Base-by-base conservation (phyloP, 2,329 filamentous ascomycete genomes). In the Calonectria honghensis region DNA sequence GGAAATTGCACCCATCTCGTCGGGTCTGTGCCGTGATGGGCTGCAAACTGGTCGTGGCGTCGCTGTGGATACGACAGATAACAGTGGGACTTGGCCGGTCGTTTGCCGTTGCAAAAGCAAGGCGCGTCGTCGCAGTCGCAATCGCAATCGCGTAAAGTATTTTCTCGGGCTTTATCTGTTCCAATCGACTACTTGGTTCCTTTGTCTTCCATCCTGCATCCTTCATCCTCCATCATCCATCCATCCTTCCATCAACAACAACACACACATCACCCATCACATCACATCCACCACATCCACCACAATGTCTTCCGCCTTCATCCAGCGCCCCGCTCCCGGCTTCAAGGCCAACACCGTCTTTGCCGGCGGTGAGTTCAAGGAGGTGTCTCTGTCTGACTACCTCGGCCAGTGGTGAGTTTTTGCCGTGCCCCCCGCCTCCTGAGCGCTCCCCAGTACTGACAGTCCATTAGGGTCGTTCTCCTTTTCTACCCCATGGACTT, bases 401-500 rank as follows among this genome's bases (percentile, higher is more conserved):
- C 81, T 82, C 50, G 87, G 88, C 76, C 86, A 89, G 84, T 88
- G 88, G 88, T 89, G 74, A 59, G 77, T 76, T 6, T 7, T 2
- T n/a, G 18, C 41, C n/a, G 18, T 48, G 6, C n/a, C 1, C 18
- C n/a, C 37, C 18, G 6, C n/a, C 41, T 63, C 57, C 57, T 20
- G 57, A 29, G 14, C 3, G 18, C 7, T 24, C 14, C 57, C 27
- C 5, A 41, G n/a, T 63, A 14, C 35, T 41, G 20, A 63, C 37
- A 41, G n/a, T 63, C 16, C 35, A 29, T 14, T 14, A 88, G 92
- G 92, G 89, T 93, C 73, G 87, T 93, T 79, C 90, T 93, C 41
- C 89, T 91, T 77, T 93, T 93, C 87, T 91, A 93, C 83, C 92
- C 92, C 72, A 91, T 92, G 85, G 91, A 92, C 80, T 93, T 92